These are phyloP conservation scores for Aspergillus glaucus DNA, from an alignment of 2,329 filamentous ascomycete species.

Conservation along the genomic window DNA sequence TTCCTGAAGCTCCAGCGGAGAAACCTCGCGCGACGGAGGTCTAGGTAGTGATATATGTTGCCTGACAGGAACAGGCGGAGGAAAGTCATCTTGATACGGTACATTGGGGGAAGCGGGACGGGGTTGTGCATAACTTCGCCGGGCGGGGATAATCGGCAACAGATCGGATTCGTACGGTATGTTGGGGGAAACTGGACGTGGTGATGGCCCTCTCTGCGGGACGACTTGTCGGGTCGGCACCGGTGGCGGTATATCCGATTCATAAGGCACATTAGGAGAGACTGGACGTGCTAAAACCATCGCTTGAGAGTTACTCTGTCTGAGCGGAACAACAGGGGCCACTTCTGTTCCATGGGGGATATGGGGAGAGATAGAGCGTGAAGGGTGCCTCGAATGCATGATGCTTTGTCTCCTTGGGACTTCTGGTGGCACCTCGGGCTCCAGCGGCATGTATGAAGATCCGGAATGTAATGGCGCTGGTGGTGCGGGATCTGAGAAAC, in stretches of 20 bases:
- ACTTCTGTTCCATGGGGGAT: background rate
- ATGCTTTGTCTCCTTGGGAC: background rate
- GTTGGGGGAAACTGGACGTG: constrained; percentile 19
- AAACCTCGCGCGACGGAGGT: constrained; percentile 17
- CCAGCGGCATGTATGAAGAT: background rate
- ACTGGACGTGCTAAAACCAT: constrained; percentile 21
- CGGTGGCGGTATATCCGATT: constrained; percentile 11
- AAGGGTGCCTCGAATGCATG: background rate
- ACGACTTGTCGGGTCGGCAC: constrained; percentile 4
- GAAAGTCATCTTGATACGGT: constrained; percentile 4
- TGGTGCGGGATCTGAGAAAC: background rate
- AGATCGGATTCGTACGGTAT: constrained; percentile 6
- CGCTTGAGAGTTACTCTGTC: constrained; percentile 10
- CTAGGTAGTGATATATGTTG: constrained; percentile 7
- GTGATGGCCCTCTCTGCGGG: constrained; percentile 19
- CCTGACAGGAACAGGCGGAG: constrained; percentile 7
- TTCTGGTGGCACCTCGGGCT: background rate
- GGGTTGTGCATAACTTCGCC: constrained; percentile 1
- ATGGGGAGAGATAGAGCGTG: background rate
- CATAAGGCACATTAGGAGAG: constrained; percentile 6
- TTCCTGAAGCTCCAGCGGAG: constrained; percentile 34
- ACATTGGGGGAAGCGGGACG: background rate
- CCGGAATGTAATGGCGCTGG: background rate
- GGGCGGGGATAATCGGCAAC: constrained; percentile 15
- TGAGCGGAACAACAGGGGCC: background rate